phyloP scores from a whole-genome alignment of 1,284 basidiomycete genomes.

The Ceratobasidium sp. region DNA sequence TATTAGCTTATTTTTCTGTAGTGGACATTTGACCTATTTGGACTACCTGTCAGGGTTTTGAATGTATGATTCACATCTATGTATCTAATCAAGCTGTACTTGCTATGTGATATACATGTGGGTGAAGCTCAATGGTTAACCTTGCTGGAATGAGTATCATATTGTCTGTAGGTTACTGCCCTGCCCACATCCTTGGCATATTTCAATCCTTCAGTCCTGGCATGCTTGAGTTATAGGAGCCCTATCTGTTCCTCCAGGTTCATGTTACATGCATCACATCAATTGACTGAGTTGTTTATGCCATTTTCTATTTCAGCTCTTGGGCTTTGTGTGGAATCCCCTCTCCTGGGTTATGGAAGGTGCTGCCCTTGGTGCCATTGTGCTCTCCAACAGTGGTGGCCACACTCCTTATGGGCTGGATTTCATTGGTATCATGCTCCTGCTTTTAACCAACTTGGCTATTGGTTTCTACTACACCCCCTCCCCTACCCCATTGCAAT shows the following conservation, averaged over 20 bases:
- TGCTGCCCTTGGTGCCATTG: conserved; percentile 94
- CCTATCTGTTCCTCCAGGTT: conserved; percentile 84
- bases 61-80: no score
- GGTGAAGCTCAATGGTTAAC: no score
- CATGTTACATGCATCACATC: conserved; percentile 43
- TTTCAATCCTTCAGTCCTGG: conserved; percentile 96
- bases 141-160: no score
- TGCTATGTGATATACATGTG: no score
- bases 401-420: conserved; percentile 94
- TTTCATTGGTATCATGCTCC: conserved; percentile 93
- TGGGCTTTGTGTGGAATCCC: conserved; percentile 98
- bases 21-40: no score
- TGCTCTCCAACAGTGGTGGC: conserved; percentile 88
- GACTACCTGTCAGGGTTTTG: no score
- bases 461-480: conserved; percentile 59
- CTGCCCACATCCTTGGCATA: no score
- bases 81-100: no score
- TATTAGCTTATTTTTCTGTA: no score
- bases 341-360: conserved; percentile 99
- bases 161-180: no score
- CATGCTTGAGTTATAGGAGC: conserved; percentile 89
- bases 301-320: conserved; percentile 65
- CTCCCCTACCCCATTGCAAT: conserved; percentile 30
- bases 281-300: conserved; percentile 48
- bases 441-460: conserved; percentile 91